phyloP scores from a whole-genome alignment of 495 filamentous ascomycete genomes.

The Chlorociboria aeruginascens region DNA sequence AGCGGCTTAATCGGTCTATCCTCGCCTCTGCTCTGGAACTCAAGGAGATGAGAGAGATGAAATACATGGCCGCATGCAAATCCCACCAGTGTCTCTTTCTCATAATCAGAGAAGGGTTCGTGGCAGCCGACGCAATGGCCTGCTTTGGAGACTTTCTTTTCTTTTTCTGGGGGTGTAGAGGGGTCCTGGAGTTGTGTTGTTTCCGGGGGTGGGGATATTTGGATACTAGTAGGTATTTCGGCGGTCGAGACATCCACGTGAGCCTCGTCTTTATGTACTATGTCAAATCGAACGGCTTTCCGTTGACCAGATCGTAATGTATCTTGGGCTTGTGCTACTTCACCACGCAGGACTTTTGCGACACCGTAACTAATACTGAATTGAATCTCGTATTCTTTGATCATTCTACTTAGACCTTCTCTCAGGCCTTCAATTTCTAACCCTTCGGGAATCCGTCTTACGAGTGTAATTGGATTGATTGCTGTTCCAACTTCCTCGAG shows the following conservation, averaged over 20 bases:
- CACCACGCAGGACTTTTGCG: slow-evolving; percentile 71
- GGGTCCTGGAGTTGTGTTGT: slow-evolving; percentile 1
- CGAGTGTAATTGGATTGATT: slow-evolving; percentile 80
- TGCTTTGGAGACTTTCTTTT: slow-evolving; percentile 20
- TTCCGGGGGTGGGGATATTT: slow-evolving; percentile 3
- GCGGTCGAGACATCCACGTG: slow-evolving; percentile 23
- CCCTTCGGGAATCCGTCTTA: slow-evolving; percentile 82
- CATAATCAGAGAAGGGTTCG: slow-evolving; percentile 44
- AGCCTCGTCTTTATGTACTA: slow-evolving; percentile 36
- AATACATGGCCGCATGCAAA: slow-evolving; percentile 91
- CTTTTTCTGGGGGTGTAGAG: too few relatives aligned
- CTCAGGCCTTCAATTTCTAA: slow-evolving; percentile 81
- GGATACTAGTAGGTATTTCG: background rate
- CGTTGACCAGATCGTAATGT: slow-evolving; percentile 62
- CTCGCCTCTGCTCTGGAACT: slow-evolving; percentile 28
- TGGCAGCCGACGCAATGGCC: slow-evolving; percentile 55
- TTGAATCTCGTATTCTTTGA: slow-evolving; percentile 90
- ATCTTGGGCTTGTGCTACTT: slow-evolving; percentile 76
- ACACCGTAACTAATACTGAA: slow-evolving; percentile 82
- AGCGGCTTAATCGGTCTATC: slow-evolving; percentile 26
- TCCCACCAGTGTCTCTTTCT: slow-evolving; percentile 69
- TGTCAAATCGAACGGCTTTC: slow-evolving; percentile 80
- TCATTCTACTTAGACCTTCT: slow-evolving; percentile 71
- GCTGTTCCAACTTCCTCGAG: slow-evolving; percentile 88
- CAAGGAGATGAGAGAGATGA: slow-evolving; percentile 70